These are phyloP conservation scores for Tetratostichococcus sp. DNA, from an alignment of 139 green algal species.

Conservation along the genomic window DNA sequence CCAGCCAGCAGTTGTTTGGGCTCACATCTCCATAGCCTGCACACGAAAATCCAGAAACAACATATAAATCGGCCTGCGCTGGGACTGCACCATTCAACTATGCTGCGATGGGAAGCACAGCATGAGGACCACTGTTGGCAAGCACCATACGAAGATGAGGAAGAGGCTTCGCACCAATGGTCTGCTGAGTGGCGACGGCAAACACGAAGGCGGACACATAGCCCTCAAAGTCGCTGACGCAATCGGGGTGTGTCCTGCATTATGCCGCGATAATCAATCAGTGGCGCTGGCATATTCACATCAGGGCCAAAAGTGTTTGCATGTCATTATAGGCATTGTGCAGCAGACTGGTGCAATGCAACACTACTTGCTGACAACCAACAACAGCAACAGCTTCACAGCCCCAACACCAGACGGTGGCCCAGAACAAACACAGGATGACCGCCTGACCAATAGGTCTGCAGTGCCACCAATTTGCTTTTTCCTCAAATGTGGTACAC, in stretches of 20 bases:
- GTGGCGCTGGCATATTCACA: too few species aligned
- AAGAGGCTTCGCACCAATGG: conserved; percentile 47
- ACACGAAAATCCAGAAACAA: too few species aligned
- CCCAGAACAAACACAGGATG: conserved; percentile 28
- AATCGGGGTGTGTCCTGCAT: conserved; percentile 15
- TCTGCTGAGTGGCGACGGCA: conserved; percentile 65
- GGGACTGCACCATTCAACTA: too few species aligned
- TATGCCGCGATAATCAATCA: too few species aligned
- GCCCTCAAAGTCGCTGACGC: conserved; percentile 46
- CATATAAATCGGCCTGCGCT: too few species aligned
- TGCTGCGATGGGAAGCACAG: too few species aligned
- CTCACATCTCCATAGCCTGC: conserved; percentile 71
- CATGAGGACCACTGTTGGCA: background rate
- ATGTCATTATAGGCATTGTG: too few species aligned
- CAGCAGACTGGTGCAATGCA: too few species aligned
- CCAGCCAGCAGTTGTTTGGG: conserved; percentile 66
- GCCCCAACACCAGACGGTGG: conserved; percentile 1
- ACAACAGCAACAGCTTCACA: too few species aligned
- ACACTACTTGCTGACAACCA: too few species aligned
- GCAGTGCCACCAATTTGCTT: too few species aligned
- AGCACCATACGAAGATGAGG: background rate
- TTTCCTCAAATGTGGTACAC: conserved; percentile 21
- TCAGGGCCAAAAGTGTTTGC: too few species aligned
- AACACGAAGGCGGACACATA: conserved; percentile 61
- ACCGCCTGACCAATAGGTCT: conserved; percentile 24